These are phyloP conservation scores for Bolboschoenus planiculmis DNA, from an alignment of 176 grass and related monocot species.

Conservation along the genomic window DNA sequence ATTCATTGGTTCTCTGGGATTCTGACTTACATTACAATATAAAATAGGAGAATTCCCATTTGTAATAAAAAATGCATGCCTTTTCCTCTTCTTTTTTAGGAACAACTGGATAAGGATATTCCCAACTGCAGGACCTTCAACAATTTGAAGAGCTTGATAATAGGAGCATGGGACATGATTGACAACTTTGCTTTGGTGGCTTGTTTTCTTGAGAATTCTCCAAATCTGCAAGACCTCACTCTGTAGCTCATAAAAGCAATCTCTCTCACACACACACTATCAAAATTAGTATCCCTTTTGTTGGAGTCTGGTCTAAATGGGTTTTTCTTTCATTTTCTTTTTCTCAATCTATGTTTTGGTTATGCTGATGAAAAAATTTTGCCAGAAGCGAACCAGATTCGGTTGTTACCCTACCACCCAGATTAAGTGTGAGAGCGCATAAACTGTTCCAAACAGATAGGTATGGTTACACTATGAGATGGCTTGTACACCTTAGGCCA, in stretches of 20 bases:
- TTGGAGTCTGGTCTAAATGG: too few relatives aligned
- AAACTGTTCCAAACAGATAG: not conserved
- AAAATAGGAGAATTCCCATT: not conserved
- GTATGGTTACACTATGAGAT: not conserved
- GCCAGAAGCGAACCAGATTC: not conserved
- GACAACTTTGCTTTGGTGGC: not conserved
- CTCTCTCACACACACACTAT: too few relatives aligned
- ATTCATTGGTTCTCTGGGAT: too few relatives aligned
- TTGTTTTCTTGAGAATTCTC: not conserved
- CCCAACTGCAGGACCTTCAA: not conserved
- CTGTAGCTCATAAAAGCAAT: not conserved
- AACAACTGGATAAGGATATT: not conserved
- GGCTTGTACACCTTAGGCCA: too few relatives aligned
- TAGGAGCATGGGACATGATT: not conserved
- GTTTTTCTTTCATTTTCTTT: not conserved
- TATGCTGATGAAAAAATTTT: not conserved
- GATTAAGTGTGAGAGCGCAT: too few relatives aligned
- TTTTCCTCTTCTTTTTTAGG: not conserved
- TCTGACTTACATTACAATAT: too few relatives aligned
- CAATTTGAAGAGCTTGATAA: not conserved
- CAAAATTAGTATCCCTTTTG: too few relatives aligned
- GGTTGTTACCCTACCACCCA: too few relatives aligned
- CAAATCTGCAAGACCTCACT: not conserved
- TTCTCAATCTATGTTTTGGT: not conserved
- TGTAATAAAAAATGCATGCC: not conserved